Evolutionary conservation across 345 rosid genomes (phyloP).

Genomic region (Camelina sativa): DNA sequence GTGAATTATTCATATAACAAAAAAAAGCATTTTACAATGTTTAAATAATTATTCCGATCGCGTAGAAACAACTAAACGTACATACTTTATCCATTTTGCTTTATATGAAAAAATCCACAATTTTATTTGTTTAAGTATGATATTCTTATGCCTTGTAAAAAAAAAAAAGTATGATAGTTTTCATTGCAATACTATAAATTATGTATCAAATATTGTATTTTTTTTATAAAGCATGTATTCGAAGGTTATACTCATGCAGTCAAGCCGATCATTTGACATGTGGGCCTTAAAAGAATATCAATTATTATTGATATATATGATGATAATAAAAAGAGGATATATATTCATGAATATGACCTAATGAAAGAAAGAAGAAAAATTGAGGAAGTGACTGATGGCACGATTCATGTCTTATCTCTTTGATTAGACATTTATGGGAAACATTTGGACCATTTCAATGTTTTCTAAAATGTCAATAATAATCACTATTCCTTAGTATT

Average conservation of each 20-base stretch:
- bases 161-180: background rate
- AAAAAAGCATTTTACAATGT: too few relatives aligned
- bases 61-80: too few relatives aligned
- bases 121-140: too few relatives aligned
- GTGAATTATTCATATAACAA: background rate
- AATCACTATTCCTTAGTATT: conserved; percentile 33
- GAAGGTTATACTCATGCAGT: conserved; percentile 12
- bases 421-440: conserved; percentile 23
- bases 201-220: background rate
- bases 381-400: conserved; percentile 30
- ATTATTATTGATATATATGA: too few relatives aligned
- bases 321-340: background rate
- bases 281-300: conserved; percentile 7
- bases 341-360: conserved; percentile 2
- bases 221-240: background rate
- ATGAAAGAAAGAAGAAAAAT: background rate
- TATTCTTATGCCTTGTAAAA: too few relatives aligned
- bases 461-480: background rate
- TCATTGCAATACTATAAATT: background rate
- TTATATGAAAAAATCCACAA: too few relatives aligned
- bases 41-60: too few relatives aligned
- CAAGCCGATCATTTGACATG: background rate
- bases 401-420: conserved; percentile 40
- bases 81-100: too few relatives aligned
- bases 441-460: conserved; percentile 30